Base-by-base conservation (phyloP, 495 filamentous ascomycete genomes). In the Penicillium lividum region DNA sequence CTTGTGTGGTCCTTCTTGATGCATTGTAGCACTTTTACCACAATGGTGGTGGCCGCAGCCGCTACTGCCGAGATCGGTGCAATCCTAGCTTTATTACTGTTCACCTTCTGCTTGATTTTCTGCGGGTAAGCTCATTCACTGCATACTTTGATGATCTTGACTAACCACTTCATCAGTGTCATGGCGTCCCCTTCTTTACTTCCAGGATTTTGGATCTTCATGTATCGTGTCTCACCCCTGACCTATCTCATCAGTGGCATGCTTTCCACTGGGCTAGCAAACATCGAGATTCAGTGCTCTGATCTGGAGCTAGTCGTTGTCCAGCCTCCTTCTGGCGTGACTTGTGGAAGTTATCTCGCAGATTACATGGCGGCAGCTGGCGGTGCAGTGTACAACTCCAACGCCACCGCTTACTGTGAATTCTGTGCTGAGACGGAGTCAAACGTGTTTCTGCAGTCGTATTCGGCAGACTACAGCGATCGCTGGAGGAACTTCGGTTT, bases 151-250 rank as follows among this genome's bases (percentile, higher is more conserved):
- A 22, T 22, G 22, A 1, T 8, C 7, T 34, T 8, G 2, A 18
- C 42, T 44, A 44, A 44, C 22, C 5, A 3, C 0, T 44, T 18
- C 6, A 22, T 44, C 7, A 44, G 42, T 44, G 85, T 89, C 51
- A 80, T 91, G 61, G 81, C 82, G 45, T 76, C 61, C 27, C 83
- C 86, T 1, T 60, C 70, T 11, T 76, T 72, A 7, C 73, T 88
- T 13, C 86, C 86, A 4, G 72, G 80, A 8, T 90, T 89, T 77
- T 90, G 87, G 86, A 86, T 85, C 58, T 90, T 89, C 76, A 81
- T 80, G 78, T 78, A 80, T 64, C 72, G 66, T 47, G 60, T 75
- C 9, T 71, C 68, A 3, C 79, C 78, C 0, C 72, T 81, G 46
- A 84, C 80, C 0, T 87, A 83, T 51, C 67, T 82, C 7, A 68